phyloP scores from a whole-genome alignment of 345 rosid species.

The Aquilaria yunnanensis region DNA sequence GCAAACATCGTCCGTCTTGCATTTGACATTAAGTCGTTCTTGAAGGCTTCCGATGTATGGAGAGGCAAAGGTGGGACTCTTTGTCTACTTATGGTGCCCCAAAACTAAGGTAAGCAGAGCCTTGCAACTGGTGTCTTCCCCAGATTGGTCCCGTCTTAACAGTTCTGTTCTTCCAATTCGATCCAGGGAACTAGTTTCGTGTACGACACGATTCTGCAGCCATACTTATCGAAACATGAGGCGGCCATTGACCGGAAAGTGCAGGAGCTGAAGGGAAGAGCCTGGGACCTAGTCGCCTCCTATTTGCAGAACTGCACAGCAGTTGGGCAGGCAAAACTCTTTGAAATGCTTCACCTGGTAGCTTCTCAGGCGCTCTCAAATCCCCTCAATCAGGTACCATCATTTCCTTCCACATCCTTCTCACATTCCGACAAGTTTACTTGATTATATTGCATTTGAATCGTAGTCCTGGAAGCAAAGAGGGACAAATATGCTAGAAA shows the following conservation, averaged over 20 bases:
- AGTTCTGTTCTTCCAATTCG: no score
- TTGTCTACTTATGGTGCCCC: conserved; percentile 85
- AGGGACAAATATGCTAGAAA: no score
- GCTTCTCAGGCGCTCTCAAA: conserved; percentile 3
- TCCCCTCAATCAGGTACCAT: no score
- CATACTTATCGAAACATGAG: conserved; percentile 53
- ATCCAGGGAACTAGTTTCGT: conserved; percentile 62
- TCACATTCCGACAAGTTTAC: no score
- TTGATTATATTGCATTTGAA: no score
- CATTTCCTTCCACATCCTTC: no score
- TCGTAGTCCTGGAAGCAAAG: no score
- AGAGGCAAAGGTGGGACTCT: conserved; percentile 65
- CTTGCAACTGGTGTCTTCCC: no score
- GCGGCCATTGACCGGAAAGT: conserved; percentile 66
- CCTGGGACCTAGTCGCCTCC: conserved; percentile 58
- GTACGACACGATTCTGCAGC: conserved; percentile 52
- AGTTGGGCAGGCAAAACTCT: conserved; percentile 45
- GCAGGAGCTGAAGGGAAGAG: conserved; percentile 53
- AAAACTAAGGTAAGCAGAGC: conserved; percentile 51
- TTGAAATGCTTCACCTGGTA: conserved; percentile 47
- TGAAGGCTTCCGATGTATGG: conserved; percentile 85
- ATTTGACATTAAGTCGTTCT: background rate
- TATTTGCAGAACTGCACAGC: conserved; percentile 56
- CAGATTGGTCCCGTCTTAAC: no score
- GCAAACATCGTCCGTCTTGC: no score